phyloP scores from a whole-genome alignment of 1,139 yeast species.

The Taphrina communis region DNA sequence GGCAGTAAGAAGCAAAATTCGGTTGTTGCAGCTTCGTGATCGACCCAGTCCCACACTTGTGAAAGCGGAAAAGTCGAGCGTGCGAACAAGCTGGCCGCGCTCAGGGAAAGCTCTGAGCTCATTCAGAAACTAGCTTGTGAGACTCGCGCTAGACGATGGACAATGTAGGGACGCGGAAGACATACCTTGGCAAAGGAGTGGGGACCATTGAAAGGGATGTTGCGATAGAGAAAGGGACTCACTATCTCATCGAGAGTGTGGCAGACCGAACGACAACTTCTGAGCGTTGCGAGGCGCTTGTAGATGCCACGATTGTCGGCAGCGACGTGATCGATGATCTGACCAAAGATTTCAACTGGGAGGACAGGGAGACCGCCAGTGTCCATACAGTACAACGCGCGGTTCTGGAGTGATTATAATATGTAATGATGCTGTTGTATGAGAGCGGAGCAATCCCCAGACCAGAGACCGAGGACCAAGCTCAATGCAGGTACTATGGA shows the following conservation, averaged over 20 bases:
- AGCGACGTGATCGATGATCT: slow-evolving; percentile 33
- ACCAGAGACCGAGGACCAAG: too few species aligned
- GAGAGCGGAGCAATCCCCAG: too few species aligned
- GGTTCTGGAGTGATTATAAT: too few species aligned
- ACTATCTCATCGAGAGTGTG: slow-evolving; percentile 22
- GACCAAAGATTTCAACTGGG: slow-evolving; percentile 34
- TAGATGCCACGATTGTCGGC: slow-evolving; percentile 4
- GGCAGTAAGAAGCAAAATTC: slow-evolving; percentile 87
- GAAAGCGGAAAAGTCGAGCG: slow-evolving; percentile 65
- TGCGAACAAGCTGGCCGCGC: slow-evolving; percentile 25
- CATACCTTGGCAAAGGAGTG: slow-evolving; percentile 33
- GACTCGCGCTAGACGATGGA: not conserved
- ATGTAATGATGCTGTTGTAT: too few species aligned
- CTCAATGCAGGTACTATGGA: too few species aligned
- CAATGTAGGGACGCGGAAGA: not conserved
- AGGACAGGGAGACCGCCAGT: slow-evolving; percentile 12
- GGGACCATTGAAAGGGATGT: slow-evolving; percentile 36
- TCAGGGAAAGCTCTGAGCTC: slow-evolving; percentile 28
- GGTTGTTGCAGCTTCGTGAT: slow-evolving; percentile 86
- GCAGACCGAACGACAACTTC: slow-evolving; percentile 21
- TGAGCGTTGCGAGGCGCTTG: slow-evolving; percentile 26
- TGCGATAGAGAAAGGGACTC: slow-evolving; percentile 26
- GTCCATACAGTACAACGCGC: slow-evolving; percentile 8
- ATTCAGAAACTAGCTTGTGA: slow-evolving; percentile 19
- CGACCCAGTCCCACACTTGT: slow-evolving; percentile 90